A percentile compares a stretch with the other conserved stretches of the same genome.
Conservation (phyloP, 2,329 filamentous ascomycete genomes). For the Diaporthe vexans region DNA sequence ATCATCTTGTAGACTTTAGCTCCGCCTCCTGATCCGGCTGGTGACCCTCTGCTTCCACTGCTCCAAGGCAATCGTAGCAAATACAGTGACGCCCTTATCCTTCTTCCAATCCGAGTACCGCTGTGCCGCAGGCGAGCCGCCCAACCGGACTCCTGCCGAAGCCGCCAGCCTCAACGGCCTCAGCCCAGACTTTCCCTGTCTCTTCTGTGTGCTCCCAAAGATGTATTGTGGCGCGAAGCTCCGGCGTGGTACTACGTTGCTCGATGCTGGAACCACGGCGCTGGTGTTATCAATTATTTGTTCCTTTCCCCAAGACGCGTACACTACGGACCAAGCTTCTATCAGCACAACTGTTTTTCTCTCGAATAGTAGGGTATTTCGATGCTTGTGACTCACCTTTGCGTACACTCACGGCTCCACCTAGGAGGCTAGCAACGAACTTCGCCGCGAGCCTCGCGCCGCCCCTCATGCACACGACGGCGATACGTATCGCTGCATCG, state of each 20-base stretch:
- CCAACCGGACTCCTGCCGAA: neutral
- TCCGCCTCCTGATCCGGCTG: constrained; percentile 19
- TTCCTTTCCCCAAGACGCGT: neutral
- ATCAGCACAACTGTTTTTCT: neutral
- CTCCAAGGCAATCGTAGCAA: constrained; percentile 24
- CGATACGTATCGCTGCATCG: constrained; percentile 10
- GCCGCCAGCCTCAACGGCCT: constrained; percentile 23
- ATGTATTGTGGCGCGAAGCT: constrained; percentile 6
- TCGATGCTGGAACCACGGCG: neutral
- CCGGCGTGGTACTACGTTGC: neutral
- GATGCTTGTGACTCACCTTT: neutral
- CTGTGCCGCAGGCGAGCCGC: constrained; percentile 1
- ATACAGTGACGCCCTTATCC: constrained; percentile 14
- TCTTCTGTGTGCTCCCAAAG: constrained; percentile 21
- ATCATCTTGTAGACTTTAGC: neutral
- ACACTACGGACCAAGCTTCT: neutral
- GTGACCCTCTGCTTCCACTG: constrained; percentile 30
- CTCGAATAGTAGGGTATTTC: too few relatives aligned
- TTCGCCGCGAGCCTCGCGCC: constrained; percentile 10
- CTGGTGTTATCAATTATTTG: neutral
- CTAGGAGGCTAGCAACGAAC: neutral
- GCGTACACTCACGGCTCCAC: constrained; percentile 1
- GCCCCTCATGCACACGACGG: constrained; percentile 11
- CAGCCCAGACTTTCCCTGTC: neutral
- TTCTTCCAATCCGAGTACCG: constrained; percentile 29